A percentile compares a stretch with the other conserved stretches of the same genome.
phyloP scores from a whole-genome alignment of 2,329 filamentous ascomycete genomes.

The Nemania serpens region DNA sequence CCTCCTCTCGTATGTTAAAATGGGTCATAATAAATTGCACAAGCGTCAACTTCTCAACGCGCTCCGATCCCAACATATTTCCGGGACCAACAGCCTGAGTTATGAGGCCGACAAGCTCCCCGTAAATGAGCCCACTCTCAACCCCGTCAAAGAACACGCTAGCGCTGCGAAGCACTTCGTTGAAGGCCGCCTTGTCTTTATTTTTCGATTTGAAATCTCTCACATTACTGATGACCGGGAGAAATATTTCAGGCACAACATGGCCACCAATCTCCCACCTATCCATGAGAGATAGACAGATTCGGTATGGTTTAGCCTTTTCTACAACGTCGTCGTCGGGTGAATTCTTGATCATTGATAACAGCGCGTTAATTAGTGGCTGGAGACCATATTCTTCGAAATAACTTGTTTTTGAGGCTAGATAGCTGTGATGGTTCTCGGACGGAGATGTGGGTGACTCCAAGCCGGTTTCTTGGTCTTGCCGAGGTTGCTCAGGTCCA shows the following conservation, averaged over 20 bases:
- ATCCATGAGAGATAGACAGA: conserved; percentile 96
- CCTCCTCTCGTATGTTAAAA: conserved; percentile 94
- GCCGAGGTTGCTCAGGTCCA: conserved; percentile 68
- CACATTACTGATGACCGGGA: conserved; percentile 82
- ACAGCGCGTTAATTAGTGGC: conserved; percentile 73
- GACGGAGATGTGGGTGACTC: conserved; percentile 52
- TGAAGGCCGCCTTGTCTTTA: conserved; percentile 70
- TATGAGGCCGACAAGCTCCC: conserved; percentile 74
- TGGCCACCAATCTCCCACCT: conserved; percentile 95
- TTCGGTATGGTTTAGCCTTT: conserved; percentile 82
- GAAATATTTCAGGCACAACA: conserved; percentile 85
- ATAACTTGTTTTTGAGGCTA: conserved; percentile 72
- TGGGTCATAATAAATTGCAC: conserved; percentile 81
- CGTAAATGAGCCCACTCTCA: conserved; percentile 91
- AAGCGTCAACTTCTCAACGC: conserved; percentile 69
- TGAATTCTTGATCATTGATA: conserved; percentile 72
- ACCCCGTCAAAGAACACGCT: conserved; percentile 98
- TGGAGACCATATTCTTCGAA: conserved; percentile 81
- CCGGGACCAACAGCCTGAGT: conserved; percentile 60
- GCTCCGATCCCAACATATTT: conserved; percentile 50
- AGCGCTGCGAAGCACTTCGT: conserved; percentile 88
- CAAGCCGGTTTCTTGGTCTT: conserved; percentile 53
- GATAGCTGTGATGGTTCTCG: conserved; percentile 50
- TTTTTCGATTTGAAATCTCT: conserved; percentile 72
- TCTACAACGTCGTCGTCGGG: conserved; percentile 62